Evolutionary conservation across 2,329 filamentous ascomycete species (phyloP).

Genomic region (Aspergillus floridensis): DNA sequence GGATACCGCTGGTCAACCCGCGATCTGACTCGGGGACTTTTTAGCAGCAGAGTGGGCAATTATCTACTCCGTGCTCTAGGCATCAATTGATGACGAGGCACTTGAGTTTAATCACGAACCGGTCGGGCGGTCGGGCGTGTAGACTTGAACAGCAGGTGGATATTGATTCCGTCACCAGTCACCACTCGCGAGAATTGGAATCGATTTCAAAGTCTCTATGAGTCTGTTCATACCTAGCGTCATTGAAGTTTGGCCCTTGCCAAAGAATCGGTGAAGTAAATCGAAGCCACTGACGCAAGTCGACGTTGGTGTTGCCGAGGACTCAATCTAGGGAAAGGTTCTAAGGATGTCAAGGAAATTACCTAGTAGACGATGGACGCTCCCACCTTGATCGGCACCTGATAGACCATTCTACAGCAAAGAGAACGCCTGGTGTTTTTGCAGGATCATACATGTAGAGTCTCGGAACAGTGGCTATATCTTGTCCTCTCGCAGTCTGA

Average conservation of each 20-base stretch:
- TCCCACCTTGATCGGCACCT: background rate
- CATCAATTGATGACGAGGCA: background rate
- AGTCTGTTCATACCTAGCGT: background rate
- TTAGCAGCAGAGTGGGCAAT: background rate
- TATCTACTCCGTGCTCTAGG: background rate
- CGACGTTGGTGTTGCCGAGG: background rate
- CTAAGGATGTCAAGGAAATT: background rate
- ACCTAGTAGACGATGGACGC: background rate
- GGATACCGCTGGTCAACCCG: background rate
- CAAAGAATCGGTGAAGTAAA: background rate
- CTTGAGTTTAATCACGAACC: background rate
- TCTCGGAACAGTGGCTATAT: background rate
- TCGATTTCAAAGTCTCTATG: background rate
- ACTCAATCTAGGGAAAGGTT: background rate
- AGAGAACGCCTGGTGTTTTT: background rate
- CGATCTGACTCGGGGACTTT: background rate
- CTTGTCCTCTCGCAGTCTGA: background rate
- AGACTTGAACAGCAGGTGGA: background rate
- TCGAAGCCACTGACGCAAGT: conserved; percentile 6
- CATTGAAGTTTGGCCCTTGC: background rate
- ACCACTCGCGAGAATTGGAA: background rate
- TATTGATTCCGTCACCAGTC: conserved; percentile 1
- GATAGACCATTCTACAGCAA: background rate
- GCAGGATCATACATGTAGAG: background rate
- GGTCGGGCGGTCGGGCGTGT: background rate